These are phyloP conservation scores for Halophytophthora polymorphica DNA, from an alignment of 352 stramenopile genomes.

Conservation along the genomic window DNA sequence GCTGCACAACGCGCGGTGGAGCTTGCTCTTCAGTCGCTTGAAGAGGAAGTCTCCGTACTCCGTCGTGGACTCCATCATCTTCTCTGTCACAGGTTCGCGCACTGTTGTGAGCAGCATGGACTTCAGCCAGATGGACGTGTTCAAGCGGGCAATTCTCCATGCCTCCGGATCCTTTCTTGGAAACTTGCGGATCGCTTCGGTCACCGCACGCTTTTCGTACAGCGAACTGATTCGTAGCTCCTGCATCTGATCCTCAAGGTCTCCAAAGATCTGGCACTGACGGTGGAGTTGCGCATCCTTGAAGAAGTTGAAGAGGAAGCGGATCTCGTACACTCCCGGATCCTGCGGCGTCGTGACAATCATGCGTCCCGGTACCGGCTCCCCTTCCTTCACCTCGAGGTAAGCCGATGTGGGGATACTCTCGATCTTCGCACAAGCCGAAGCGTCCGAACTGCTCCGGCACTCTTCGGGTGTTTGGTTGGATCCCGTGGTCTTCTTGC, in stretches of 20 bases:
- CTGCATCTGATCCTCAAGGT: constrained; percentile 65
- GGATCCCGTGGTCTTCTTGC: constrained; percentile 1
- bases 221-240: constrained; percentile 51
- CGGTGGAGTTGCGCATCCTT: constrained; percentile 53
- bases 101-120: constrained; percentile 51
- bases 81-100: constrained; percentile 26
- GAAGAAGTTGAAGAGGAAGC: constrained; percentile 68
- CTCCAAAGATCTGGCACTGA: constrained; percentile 54
- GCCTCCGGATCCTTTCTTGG: constrained; percentile 22
- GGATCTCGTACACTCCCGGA: constrained; percentile 58
- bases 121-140: constrained; percentile 46
- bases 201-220: constrained; percentile 44
- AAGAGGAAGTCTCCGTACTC: constrained; percentile 40
- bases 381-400: constrained; percentile 28
- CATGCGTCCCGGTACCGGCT: constrained; percentile 45
- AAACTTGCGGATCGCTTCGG: constrained; percentile 46
- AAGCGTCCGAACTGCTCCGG: too few species aligned
- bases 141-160: constrained; percentile 41
- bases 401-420: constrained; percentile 55
- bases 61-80: constrained; percentile 33
- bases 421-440: constrained; percentile 37
- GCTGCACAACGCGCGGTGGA: constrained; percentile 28
- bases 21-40: constrained; percentile 28
- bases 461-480: constrained; percentile 1
- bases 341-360: constrained; percentile 38